phyloP scores from a whole-genome alignment of 2,329 filamentous ascomycete genomes.

The Arthroderma uncinatum region DNA sequence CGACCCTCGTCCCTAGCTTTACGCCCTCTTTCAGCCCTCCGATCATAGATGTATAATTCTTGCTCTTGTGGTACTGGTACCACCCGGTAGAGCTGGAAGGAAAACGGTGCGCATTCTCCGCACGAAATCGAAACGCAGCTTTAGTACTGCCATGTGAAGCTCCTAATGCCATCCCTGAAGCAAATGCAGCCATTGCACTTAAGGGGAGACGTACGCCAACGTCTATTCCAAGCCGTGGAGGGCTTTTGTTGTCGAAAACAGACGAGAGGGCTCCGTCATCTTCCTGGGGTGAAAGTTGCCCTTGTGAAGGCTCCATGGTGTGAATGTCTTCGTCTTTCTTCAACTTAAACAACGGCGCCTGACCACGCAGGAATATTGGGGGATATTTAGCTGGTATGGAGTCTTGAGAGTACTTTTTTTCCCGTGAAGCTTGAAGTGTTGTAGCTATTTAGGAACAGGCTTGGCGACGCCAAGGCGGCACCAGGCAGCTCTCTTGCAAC shows the following conservation, averaged over 20 bases:
- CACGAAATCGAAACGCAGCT: constrained; percentile 73
- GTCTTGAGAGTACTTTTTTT: background rate
- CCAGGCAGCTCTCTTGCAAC: background rate
- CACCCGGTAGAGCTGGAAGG: constrained; percentile 73
- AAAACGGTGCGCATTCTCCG: constrained; percentile 90
- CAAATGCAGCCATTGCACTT: constrained; percentile 51
- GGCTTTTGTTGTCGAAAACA: constrained; percentile 28
- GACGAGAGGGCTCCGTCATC: constrained; percentile 11
- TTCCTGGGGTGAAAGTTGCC: background rate
- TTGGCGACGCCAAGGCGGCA: background rate
- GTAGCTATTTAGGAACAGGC: background rate
- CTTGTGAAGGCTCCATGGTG: background rate
- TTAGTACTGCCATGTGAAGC: constrained; percentile 60
- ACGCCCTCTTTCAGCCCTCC: constrained; percentile 69
- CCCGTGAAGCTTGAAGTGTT: background rate
- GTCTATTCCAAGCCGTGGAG: constrained; percentile 48
- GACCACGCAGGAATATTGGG: background rate
- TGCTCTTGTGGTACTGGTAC: constrained; percentile 98
- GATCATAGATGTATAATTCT: constrained; percentile 78
- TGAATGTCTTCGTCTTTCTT: background rate
- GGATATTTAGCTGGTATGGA: background rate
- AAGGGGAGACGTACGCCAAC: constrained; percentile 55
- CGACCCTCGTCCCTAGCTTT: constrained; percentile 59
- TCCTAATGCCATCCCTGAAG: constrained; percentile 60
- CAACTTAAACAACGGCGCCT: background rate